Percentiles rank a stretch among this genome's conserved stretches.
Conservation (phyloP, 23 red algal genomes). For the Cyanidiococcus yangmingshanensis region DNA sequence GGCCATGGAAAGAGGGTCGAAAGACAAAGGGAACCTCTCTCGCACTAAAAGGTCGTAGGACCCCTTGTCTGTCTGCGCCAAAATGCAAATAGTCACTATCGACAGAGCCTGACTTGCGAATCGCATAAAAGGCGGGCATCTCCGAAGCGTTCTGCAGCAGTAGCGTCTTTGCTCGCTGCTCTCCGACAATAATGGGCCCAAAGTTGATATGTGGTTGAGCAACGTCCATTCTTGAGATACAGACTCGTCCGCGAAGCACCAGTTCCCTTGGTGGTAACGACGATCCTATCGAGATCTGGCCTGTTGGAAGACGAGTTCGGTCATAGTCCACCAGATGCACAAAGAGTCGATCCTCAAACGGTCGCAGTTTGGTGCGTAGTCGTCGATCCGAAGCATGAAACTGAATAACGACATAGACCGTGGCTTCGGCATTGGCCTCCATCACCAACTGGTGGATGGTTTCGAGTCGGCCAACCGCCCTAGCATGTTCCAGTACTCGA, state of each 20-base stretch:
- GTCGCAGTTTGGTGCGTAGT: slow-evolving; percentile 35
- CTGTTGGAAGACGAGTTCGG: slow-evolving; percentile 18
- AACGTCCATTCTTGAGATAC: slow-evolving; percentile 54
- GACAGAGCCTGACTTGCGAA: slow-evolving; percentile 53
- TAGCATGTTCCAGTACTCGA: slow-evolving; percentile 27
- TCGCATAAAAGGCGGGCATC: slow-evolving; percentile 58
- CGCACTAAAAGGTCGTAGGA: slow-evolving; percentile 59
- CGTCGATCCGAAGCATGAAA: background rate
- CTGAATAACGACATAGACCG: slow-evolving; percentile 20
- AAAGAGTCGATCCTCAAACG: slow-evolving; percentile 48
- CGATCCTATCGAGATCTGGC: background rate
- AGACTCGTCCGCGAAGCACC: slow-evolving; percentile 46
- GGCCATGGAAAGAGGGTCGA: slow-evolving; percentile 43
- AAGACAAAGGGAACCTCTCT: slow-evolving; percentile 80
- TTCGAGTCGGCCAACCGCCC: slow-evolving; percentile 35
- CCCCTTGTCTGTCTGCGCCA: slow-evolving; percentile 39
- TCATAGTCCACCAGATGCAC: slow-evolving; percentile 74
- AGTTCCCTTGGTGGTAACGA: slow-evolving; percentile 39
- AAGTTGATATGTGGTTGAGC: slow-evolving; percentile 77
- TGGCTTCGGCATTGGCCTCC: slow-evolving; percentile 20
- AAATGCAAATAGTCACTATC: slow-evolving; percentile 49
- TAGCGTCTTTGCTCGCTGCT: slow-evolving; percentile 74
- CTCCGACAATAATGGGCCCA: slow-evolving; percentile 46
- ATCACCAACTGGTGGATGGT: slow-evolving; percentile 22
- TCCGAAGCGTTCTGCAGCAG: slow-evolving; percentile 70